Base-by-base conservation (phyloP, 1,139 yeast species). In the Suhomyces choctaworum region DNA sequence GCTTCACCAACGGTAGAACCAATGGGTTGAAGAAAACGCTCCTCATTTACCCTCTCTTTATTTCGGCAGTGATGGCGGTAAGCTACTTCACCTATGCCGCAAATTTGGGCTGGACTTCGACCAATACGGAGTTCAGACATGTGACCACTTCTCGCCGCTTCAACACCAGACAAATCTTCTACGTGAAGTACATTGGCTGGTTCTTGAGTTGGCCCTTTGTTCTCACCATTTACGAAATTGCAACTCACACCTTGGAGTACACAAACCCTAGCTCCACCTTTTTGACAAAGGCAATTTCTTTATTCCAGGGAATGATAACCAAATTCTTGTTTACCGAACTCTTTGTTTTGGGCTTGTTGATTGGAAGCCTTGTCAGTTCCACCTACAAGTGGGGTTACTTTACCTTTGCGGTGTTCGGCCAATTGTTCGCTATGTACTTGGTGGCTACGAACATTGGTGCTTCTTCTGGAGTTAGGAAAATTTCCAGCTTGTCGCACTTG, bases 361-460 rank as follows among this genome's bases (percentile, higher is more conserved):
- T 78, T 51, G 85, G 82, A 45, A 48, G 70, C 17, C 58, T 78
- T 41, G 75, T 80, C 38, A 55, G 57, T 34, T 74, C 84, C 10
- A 62, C 78, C 36, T 80, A 80, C 60, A 80, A 76, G 59, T 80
- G 86, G 86, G 87, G 83, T 48, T 78, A 73, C 66, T 78, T 67
- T 42, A 65, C 70, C 27, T 66, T 66, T 48, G 60, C 68, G 14
- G 52, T 52, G n/a, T 42, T 54, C 37, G 69, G 67, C 21, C 64
- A 60, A 44, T 46, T 75, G 30, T 62, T 68, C 39, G 64, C 66
- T n/a, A 56, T 69, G 25, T 47, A 46, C 10, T 51, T 70, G 37
- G 42, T 69, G 34, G 37, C 46, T 15, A 33, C 29, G 24, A 44
- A 50, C 17, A 32, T 52, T 11, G 13, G 44, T 8, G 44, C 40